Evolutionary conservation across 2,329 filamentous ascomycete genomes (phyloP).

Genomic region (Aspergillus transmontanensis): DNA sequence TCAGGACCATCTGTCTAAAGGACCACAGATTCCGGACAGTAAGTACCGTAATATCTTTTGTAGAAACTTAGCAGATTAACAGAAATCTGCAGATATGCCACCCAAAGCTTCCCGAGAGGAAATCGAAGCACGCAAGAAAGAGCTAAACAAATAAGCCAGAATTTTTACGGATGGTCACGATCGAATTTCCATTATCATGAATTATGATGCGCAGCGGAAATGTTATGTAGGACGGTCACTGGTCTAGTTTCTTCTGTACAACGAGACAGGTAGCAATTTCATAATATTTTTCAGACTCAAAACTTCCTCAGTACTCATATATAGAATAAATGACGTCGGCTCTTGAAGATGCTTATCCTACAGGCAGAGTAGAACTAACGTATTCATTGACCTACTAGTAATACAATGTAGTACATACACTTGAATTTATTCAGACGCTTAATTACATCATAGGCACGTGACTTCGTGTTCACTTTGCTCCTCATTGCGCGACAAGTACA

Average conservation of each 20-base stretch:
- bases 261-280: neutral
- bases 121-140: constrained; percentile 64
- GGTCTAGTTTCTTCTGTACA: neutral
- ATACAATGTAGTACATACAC: neutral
- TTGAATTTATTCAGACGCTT: neutral
- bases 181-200: neutral
- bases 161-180: neutral
- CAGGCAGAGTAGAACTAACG: neutral
- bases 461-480: constrained; percentile 17
- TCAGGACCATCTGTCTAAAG: constrained; percentile 43
- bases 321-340: neutral
- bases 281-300: neutral
- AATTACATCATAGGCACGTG: constrained; percentile 28
- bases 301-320: neutral
- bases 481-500: constrained; percentile 16
- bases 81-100: constrained; percentile 38
- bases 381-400: neutral
- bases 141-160: constrained; percentile 63
- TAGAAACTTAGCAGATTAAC: neutral
- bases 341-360: too few species aligned
- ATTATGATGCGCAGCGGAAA: neutral
- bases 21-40: constrained; percentile 49
- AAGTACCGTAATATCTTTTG: constrained; percentile 13
- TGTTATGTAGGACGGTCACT: neutral
- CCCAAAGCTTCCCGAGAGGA: constrained; percentile 64